Conservation (phyloP, 225 moss, liverwort and hornwort genomes). For the Neckera pumila region DNA sequence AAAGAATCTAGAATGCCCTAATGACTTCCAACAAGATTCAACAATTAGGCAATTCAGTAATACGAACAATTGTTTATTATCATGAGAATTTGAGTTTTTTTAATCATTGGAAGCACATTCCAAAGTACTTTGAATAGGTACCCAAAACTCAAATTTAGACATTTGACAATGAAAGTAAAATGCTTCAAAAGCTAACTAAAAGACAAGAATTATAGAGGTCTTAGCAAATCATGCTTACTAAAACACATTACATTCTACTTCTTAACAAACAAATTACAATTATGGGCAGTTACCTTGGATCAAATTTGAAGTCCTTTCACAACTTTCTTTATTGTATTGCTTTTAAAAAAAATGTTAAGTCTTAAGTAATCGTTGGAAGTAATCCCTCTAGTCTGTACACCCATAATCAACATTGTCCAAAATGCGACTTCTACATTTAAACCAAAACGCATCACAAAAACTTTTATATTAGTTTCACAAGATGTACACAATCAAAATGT, state of each 20-base stretch:
- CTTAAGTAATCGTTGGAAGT: not conserved
- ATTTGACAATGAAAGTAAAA: not conserved
- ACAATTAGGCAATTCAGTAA: not conserved
- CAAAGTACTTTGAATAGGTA: not conserved
- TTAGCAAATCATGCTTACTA: not conserved
- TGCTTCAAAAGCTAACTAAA: not conserved
- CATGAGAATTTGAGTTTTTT: not conserved
- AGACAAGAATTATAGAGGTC: not conserved
- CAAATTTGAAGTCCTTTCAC: not conserved
- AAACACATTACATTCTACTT: no score
- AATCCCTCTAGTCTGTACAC: fast-evolving
- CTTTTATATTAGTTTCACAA: no score
- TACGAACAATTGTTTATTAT: not conserved
- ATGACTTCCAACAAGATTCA: not conserved
- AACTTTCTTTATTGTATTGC: not conserved
- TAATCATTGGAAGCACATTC: not conserved
- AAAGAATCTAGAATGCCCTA: not conserved
- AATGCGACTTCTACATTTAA: no score
- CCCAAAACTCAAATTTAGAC: not conserved
- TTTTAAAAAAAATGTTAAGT: not conserved
- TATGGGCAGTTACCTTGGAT: fast-evolving
- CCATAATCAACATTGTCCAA: no score
- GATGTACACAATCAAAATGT: no score
- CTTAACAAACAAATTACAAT: not conserved
- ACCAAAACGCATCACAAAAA: no score